Conservation (phyloP, 371 early-diverging fungal species). For the Lichtheimia corymbifera region DNA sequence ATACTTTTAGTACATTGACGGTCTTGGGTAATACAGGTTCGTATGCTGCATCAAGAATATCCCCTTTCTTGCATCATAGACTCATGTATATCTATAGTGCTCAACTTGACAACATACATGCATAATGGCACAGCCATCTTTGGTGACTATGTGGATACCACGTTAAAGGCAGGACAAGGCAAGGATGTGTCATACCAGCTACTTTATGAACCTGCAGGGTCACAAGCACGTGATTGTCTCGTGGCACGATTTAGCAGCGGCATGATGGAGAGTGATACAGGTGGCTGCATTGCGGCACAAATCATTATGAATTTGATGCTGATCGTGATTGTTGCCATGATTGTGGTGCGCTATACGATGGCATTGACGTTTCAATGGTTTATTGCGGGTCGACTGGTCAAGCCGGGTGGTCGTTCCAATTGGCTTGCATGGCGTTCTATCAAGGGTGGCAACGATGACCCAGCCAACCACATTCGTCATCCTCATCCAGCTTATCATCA, state of each 20-base stretch:
- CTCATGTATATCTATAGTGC: conserved; percentile 14
- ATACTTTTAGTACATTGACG: conserved; percentile 19
- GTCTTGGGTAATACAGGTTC: conserved; percentile 55
- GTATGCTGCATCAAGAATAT: not conserved
- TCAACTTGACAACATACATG: conserved; percentile 37
- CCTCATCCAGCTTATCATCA: not conserved
- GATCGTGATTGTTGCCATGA: conserved; percentile 44
- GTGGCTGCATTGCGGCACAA: conserved; percentile 62
- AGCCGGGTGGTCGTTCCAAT: conserved; percentile 50
- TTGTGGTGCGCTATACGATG: conserved; percentile 56
- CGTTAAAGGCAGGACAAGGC: conserved; percentile 11
- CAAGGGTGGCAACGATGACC: conserved; percentile 48
- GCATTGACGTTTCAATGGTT: conserved; percentile 67
- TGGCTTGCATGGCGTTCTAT: conserved; percentile 55
- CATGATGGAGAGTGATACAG: conserved; percentile 46
- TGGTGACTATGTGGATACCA: conserved; percentile 28
- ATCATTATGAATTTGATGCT: conserved; percentile 49
- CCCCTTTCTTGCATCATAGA: not conserved
- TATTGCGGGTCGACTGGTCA: conserved; percentile 46
- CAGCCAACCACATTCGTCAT: conserved; percentile 37
- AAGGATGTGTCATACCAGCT: conserved; percentile 52
- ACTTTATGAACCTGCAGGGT: conserved; percentile 28
- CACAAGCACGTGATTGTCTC: conserved; percentile 43
- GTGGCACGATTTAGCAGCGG: conserved; percentile 47
- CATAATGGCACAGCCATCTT: conserved; percentile 6